phyloP scores from a whole-genome alignment of 2,329 filamentous ascomycete species.

The Pyrenophora tritici-repentis region DNA sequence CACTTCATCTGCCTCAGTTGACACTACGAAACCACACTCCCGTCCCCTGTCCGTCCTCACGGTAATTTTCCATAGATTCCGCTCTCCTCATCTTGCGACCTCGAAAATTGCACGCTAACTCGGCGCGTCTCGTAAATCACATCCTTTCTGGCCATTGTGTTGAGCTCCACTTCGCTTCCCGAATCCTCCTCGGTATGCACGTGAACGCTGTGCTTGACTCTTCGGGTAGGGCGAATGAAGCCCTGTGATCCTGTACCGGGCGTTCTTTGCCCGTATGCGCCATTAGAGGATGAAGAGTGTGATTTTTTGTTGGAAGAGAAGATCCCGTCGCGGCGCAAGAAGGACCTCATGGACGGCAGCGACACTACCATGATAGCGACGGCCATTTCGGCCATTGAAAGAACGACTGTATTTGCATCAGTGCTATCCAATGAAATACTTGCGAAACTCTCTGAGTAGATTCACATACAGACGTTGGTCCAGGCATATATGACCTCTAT shows the following conservation, averaged over 20 bases:
- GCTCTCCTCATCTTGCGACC: constrained; percentile 12
- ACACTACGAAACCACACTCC: neutral
- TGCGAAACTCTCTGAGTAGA: neutral
- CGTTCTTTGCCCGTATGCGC: constrained; percentile 14
- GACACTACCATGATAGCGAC: constrained; percentile 36
- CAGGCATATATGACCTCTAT: constrained; percentile 29
- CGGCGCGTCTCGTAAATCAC: constrained; percentile 29
- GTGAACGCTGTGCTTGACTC: constrained; percentile 14
- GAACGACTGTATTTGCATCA: constrained; percentile 21
- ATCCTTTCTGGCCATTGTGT: constrained; percentile 23
- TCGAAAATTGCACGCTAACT: constrained; percentile 28
- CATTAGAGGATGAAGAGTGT: constrained; percentile 14
- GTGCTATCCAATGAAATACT: neutral
- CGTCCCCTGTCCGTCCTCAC: constrained; percentile 5
- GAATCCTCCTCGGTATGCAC: constrained; percentile 22
- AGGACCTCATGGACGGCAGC: constrained; percentile 30
- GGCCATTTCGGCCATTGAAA: constrained; percentile 34
- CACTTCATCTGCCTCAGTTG: neutral
- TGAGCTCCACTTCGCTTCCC: constrained; percentile 31
- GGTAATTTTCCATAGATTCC: constrained; percentile 1
- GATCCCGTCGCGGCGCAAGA: constrained; percentile 24
- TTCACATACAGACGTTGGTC: constrained; percentile 32
- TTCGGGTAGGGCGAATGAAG: constrained; percentile 10
- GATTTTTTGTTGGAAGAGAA: constrained; percentile 27
- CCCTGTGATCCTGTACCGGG: constrained; percentile 12